Percentiles rank a stretch among this genome's conserved stretches.
Evolutionary conservation across 208 protist species (phyloP).

Genomic region (Lotmaria passim): DNA sequence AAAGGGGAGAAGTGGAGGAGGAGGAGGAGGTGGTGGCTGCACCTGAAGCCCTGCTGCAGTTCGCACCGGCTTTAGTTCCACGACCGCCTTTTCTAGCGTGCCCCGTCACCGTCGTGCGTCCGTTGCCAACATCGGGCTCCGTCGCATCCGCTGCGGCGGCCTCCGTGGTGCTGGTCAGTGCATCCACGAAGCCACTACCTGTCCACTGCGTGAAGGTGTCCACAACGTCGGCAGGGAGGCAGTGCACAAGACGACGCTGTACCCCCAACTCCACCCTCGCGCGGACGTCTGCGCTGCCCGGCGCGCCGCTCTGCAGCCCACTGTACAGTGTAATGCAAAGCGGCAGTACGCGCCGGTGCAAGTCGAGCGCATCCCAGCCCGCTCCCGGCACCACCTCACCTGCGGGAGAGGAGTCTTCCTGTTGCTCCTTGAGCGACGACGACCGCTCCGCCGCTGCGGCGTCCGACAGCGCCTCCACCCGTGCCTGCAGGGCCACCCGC

Average conservation of each 20-base stretch:
- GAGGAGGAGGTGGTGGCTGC: neutral
- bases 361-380: slow-evolving; percentile 31
- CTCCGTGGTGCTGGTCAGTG: neutral
- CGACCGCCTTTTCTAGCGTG: neutral
- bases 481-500: slow-evolving; percentile 23
- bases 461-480: slow-evolving; percentile 18
- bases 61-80: neutral
- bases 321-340: slow-evolving; percentile 45
- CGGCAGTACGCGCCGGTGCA: slow-evolving; percentile 36
- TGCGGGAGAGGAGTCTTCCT: slow-evolving; percentile 9
- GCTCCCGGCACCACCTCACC: slow-evolving; percentile 35
- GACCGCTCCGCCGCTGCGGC: neutral
- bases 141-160: too few species aligned
- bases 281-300: slow-evolving; percentile 30
- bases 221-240: slow-evolving; percentile 27
- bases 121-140: neutral
- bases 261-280: slow-evolving; percentile 25
- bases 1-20: neutral
- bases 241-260: slow-evolving; percentile 28
- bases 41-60: neutral
- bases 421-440: neutral
- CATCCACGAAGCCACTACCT: neutral
- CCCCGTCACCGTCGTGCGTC: neutral
- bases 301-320: slow-evolving; percentile 27
- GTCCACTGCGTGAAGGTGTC: slow-evolving; percentile 23